Base-by-base conservation (phyloP, 2,329 filamentous ascomycete genomes). In the Sordariomycetes sp. region DNA sequence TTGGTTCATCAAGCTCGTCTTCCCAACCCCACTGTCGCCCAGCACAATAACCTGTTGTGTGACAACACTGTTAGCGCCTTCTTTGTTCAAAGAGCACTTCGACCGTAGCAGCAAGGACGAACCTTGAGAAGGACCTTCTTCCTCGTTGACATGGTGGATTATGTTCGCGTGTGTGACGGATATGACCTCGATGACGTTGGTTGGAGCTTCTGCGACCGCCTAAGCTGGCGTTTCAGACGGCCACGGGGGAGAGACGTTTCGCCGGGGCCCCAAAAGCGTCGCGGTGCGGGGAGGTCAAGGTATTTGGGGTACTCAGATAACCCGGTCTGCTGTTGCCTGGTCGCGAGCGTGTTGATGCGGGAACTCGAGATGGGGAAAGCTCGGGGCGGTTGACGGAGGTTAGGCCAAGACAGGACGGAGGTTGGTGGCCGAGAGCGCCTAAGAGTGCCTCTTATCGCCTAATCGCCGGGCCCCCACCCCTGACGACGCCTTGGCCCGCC, bases 1-100 rank as follows among this genome's bases (percentile, higher is more conserved):
- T 97, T 99, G 94, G 79, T 99, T 99, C 94, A 99, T 99, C 83
- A 99, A 86, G 76, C 91, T 97, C 61, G 94, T 99, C 83, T 99
- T 99, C 73, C 94, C 94, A 62, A 99, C 94, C 77, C 94, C 94
- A 75, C 93, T 97, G 75, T 99, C 94, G 67, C 94, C 94, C 66
- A 99, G 87, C 76, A 99, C 97, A 70, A 99, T 99, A 70, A 99
- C 92, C 93, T 97, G 68, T 53, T 63, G 57, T 25, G 43, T 34
- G n/a, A 24, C 28, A 16, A 3, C 55, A 28, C 53, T 16, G 55
- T 61, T 52, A 60, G 37, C n/a, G 0, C 18, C 54, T 34, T 32
- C 20, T 58, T 32, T 24, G 24, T 54, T 14, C 37, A 37, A 32
- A 22, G 50, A 43, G n/a, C 54, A 64, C 43, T 63, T 60, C 50